Conservation (phyloP, 2,329 filamentous ascomycete species). For the Clarireedia homoeocarpa region DNA sequence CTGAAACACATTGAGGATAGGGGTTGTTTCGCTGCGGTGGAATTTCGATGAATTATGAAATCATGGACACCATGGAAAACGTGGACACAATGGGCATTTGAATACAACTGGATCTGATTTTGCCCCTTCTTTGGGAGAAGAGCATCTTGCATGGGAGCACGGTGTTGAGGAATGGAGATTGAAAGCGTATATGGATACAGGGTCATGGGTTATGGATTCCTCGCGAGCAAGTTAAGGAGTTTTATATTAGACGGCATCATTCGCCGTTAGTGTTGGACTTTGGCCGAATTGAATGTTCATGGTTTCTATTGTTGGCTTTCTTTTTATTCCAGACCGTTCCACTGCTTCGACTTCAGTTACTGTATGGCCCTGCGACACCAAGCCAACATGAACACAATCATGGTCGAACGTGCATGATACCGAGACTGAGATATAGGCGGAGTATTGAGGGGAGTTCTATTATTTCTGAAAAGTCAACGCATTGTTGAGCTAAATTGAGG, state of each 20-base stretch:
- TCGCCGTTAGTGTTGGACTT: not conserved
- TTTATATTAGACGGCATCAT: not conserved
- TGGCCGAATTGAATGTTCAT: not conserved
- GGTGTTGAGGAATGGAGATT: constrained; percentile 4
- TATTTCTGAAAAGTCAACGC: too few relatives aligned
- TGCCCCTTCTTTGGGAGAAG: not conserved
- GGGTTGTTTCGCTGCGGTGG: constrained; percentile 77
- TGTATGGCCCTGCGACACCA: too few relatives aligned
- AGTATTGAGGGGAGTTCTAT: too few relatives aligned
- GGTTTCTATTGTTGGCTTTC: too few relatives aligned
- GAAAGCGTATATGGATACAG: constrained; percentile 3
- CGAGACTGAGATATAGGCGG: too few relatives aligned
- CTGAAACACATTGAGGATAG: constrained; percentile 79
- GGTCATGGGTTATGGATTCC: not conserved
- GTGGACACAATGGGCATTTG: not conserved
- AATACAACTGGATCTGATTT: not conserved
- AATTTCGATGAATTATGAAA: constrained; percentile 64
- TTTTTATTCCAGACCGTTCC: too few relatives aligned
- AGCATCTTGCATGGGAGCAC: constrained; percentile 4
- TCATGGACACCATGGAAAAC: not conserved
- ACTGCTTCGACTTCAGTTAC: too few relatives aligned
- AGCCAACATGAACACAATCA: too few relatives aligned
- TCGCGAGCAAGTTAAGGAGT: not conserved
- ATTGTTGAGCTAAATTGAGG: too few relatives aligned
- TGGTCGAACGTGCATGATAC: too few relatives aligned